Percentiles rank a stretch among this genome's conserved stretches.
Conservation (phyloP, 2,329 filamentous ascomycete species). For the Cytospora mali region DNA sequence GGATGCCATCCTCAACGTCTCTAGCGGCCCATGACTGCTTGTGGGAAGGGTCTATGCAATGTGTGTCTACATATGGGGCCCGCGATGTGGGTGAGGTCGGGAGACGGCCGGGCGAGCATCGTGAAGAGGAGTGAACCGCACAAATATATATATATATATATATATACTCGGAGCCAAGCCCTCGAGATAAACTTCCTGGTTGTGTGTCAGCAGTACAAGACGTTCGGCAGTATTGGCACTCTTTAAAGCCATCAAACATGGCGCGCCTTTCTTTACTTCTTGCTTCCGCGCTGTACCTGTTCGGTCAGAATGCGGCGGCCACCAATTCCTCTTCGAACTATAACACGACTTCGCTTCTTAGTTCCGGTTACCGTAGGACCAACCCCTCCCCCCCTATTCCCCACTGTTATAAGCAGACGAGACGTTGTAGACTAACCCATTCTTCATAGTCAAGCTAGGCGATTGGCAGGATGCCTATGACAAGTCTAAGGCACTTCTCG, state of each 20-base stretch:
- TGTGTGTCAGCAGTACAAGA: not conserved
- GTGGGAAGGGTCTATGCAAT: not conserved
- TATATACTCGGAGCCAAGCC: not conserved
- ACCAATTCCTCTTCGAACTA: not conserved
- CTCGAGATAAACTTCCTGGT: not conserved
- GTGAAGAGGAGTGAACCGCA: not conserved
- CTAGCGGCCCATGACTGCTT: not conserved
- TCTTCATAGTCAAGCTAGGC: slow-evolving; percentile 11
- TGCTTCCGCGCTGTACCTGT: not conserved
- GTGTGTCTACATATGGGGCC: not conserved
- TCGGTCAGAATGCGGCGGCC: not conserved
- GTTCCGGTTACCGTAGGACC: not conserved
- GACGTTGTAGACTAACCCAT: not conserved
- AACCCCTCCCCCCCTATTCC: no score
- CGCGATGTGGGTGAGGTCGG: not conserved
- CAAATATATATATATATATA: not conserved
- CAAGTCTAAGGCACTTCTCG: slow-evolving; percentile 5
- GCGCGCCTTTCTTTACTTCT: not conserved
- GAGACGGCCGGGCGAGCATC: not conserved
- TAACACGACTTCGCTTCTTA: not conserved
- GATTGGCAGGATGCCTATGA: slow-evolving; percentile 5
- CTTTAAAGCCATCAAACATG: not conserved
- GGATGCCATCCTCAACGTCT: not conserved
- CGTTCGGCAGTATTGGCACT: not conserved
- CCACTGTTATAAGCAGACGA: not conserved